phyloP scores from a whole-genome alignment of 164 flowering plant genomes.

The Umbellularia californica region DNA sequence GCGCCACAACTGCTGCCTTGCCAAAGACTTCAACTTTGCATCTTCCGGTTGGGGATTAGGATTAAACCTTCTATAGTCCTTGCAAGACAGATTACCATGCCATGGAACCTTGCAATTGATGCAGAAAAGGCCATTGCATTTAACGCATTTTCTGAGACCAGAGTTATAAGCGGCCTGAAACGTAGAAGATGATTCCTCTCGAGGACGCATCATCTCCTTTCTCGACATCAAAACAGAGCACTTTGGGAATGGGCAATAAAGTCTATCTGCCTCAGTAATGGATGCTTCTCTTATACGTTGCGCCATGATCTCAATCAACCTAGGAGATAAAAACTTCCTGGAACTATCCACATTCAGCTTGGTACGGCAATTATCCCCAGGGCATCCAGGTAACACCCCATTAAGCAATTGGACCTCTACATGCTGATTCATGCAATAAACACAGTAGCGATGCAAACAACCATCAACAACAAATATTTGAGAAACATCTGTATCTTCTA shows the following conservation, averaged over 20 bases:
- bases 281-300: constrained; percentile 60
- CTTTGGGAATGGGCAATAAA: constrained; percentile 82
- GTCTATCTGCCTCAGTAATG: constrained; percentile 59
- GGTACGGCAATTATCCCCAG: constrained; percentile 63
- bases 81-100: constrained; percentile 59
- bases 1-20: constrained; percentile 56
- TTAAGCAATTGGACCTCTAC: constrained; percentile 72
- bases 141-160: constrained; percentile 52
- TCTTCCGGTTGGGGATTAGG: constrained; percentile 46
- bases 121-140: constrained; percentile 60
- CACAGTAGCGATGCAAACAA: constrained; percentile 70
- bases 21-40: constrained; percentile 56
- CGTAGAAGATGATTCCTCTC: constrained; percentile 4
- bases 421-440: constrained; percentile 80
- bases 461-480: constrained; percentile 58
- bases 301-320: constrained; percentile 45
- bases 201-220: constrained; percentile 24
- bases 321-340: constrained; percentile 49
- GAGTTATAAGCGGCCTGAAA: constrained; percentile 14
- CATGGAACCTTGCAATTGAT: constrained; percentile 75
- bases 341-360: constrained; percentile 55
- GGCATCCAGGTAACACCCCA: constrained; percentile 61
- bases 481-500: constrained; percentile 47
- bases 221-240: constrained; percentile 83
- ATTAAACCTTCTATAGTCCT: constrained; percentile 29